phyloP scores from a whole-genome alignment of 495 filamentous ascomycete genomes.

The Neurospora intermedia region DNA sequence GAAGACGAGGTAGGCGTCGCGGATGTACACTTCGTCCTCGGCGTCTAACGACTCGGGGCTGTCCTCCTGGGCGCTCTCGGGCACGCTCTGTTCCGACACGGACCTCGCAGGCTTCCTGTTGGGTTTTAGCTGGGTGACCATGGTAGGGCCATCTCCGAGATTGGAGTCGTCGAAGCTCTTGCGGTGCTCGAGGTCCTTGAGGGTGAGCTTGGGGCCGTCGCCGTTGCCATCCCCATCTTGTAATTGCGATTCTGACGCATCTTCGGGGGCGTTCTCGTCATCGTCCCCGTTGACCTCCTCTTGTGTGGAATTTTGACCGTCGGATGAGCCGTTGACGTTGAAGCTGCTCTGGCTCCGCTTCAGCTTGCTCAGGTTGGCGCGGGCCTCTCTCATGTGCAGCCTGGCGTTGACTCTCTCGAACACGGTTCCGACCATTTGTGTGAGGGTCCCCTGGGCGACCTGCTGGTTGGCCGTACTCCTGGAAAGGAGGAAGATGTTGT shows the following conservation, averaged over 20 bases:
- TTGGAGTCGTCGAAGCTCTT: conserved; percentile 89
- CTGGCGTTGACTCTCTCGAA: conserved; percentile 90
- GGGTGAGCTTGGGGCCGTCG: conserved; percentile 63
- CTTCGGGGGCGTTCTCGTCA: conserved; percentile 40
- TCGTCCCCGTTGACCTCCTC: conserved; percentile 26
- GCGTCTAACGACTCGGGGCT: conserved; percentile 62
- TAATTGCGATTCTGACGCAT: conserved; percentile 19
- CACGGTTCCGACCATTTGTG: conserved; percentile 97
- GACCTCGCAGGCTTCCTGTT: conserved; percentile 45
- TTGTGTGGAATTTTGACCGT: conserved; percentile 23
- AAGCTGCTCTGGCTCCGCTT: conserved; percentile 36
- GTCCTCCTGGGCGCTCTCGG: conserved; percentile 37
- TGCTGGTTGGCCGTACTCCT: conserved; percentile 88
- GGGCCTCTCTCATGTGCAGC: conserved; percentile 74
- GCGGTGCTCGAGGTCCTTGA: conserved; percentile 89
- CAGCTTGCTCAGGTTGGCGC: conserved; percentile 39
- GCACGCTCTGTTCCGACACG: conserved; percentile 40
- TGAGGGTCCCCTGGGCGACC: conserved; percentile 89
- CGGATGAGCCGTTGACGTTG: conserved; percentile 28
- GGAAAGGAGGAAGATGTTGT: conserved; percentile 95
- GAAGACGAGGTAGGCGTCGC: conserved; percentile 95
- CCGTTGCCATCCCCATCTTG: conserved; percentile 22
- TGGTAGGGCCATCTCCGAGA: conserved; percentile 85
- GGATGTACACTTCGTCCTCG: conserved; percentile 91
- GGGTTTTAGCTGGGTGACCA: conserved; percentile 70